phyloP scores from a whole-genome alignment of 148 eudicot genomes.

The Persicaria maculosa region DNA sequence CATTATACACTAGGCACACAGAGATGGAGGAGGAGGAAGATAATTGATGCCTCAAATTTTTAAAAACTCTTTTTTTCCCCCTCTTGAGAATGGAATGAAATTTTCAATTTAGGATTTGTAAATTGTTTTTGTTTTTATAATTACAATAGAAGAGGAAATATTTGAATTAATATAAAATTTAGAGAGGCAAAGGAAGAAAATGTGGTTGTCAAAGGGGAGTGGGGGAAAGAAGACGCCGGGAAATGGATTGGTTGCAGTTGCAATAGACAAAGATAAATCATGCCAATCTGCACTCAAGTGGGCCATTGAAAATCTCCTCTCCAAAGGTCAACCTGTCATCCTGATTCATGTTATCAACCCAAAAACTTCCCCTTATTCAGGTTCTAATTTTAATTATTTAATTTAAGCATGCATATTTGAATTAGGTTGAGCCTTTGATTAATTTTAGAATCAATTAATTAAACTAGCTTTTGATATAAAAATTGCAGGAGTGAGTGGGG shows the following conservation, averaged over 20 bases:
- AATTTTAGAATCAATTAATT: too few relatives aligned
- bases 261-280: constrained; percentile 48
- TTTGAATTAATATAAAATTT: neutral
- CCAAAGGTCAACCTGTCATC: constrained; percentile 39
- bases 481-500: neutral
- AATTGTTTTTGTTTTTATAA: too few relatives aligned
- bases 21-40: too few relatives aligned
- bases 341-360: constrained; percentile 53
- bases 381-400: constrained; percentile 11
- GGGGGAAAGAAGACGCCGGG: constrained; percentile 21
- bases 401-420: too few relatives aligned
- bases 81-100: too few relatives aligned
- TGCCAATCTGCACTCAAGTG: constrained; percentile 54
- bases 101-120: too few relatives aligned
- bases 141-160: neutral
- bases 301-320: constrained; percentile 44
- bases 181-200: constrained; percentile 13
- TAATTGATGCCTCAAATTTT: too few relatives aligned
- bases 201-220: constrained; percentile 38
- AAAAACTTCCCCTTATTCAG: constrained; percentile 25
- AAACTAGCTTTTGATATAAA: neutral
- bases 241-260: constrained; percentile 54
- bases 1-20: too few relatives aligned
- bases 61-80: too few relatives aligned
- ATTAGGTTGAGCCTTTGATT: too few relatives aligned